Conservation (phyloP, 495 filamentous ascomycete species). For the Tetracladium setigerum region DNA sequence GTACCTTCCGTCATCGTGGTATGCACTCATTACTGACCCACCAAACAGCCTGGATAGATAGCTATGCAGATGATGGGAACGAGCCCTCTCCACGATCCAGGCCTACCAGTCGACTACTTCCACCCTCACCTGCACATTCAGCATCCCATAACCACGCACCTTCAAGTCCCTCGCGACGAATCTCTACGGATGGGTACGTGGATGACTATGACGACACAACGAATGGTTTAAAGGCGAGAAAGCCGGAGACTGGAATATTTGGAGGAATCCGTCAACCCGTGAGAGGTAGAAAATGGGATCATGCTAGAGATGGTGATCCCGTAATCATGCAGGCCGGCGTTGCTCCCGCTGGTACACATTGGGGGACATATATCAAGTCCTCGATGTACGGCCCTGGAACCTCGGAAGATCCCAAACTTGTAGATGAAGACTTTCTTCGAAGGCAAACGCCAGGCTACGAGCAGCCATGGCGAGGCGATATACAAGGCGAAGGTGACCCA, state of each 20-base stretch:
- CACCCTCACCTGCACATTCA: slow-evolving; percentile 2
- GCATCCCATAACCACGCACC: slow-evolving; percentile 42
- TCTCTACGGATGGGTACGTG: slow-evolving; percentile 47
- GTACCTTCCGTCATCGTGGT: not conserved
- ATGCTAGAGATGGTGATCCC: slow-evolving; percentile 44
- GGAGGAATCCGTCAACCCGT: slow-evolving; percentile 25
- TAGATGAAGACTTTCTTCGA: slow-evolving; percentile 34
- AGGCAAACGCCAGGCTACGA: slow-evolving; percentile 43
- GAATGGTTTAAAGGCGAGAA: slow-evolving; percentile 8
- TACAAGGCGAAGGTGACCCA: slow-evolving; percentile 11
- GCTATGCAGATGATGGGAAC: slow-evolving; percentile 30
- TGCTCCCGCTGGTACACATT: slow-evolving; percentile 29
- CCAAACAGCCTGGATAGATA: slow-evolving; percentile 45
- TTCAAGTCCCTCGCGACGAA: slow-evolving; percentile 32
- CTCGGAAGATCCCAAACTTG: slow-evolving; percentile 34
- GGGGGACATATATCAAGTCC: slow-evolving; percentile 40
- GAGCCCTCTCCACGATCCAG: slow-evolving; percentile 13
- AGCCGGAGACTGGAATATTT: slow-evolving; percentile 21
- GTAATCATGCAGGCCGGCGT: slow-evolving; percentile 41
- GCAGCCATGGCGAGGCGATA: slow-evolving; percentile 24
- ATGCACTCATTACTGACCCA: too few relatives aligned
- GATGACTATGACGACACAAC: slow-evolving; percentile 25
- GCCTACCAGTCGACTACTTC: slow-evolving; percentile 28
- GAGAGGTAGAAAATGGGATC: slow-evolving; percentile 48
- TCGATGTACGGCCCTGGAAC: slow-evolving; percentile 40